Base-by-base conservation (phyloP, 2,329 filamentous ascomycete species). In the Cercospora beticola region DNA sequence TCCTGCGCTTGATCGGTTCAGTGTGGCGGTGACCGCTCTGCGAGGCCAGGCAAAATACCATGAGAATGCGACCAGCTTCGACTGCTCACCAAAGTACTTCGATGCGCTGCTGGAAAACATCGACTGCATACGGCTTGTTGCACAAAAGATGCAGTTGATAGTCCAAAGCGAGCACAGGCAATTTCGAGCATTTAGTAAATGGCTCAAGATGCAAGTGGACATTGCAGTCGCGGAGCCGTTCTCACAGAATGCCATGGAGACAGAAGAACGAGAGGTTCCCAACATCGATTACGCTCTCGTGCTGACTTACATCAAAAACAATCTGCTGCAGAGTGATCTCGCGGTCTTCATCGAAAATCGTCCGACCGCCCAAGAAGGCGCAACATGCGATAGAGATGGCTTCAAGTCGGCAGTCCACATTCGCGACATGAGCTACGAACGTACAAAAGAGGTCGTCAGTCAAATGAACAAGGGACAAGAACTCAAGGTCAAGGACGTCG, bases 141-240 rank as follows among this genome's bases (percentile, higher is more conserved):
- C 88, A 0, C 89, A 97, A 76, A 91, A 89, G 64, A 86, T 94
- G 1, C 82, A 97, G 14, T 83, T 89, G 5, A 84, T 89, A 65
- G 86, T 90, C 30, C 89, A 91, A 76, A 88, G 91, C 65, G 94
- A 98, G 79, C 86, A 94, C 16, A 86, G 89, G 28, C 86, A 93
- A 61, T 98, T 97, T 75, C 79, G 83, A 2, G 86, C 88, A 5
- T 98, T 97, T 77, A 94, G 92, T 0, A 84, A 86, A 64, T 98
- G 94, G 94, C 83, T 98, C 62, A 88, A 90, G 36, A 87, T 93
- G 74, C 89, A 94, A 75, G 94, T 97, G 68, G 92, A 96, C 71
- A 87, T 90, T 14, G 86, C 94, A 57, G 87, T 88, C 5, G 88
- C 90, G 76, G 81, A 91, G 73, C 82, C 88, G 0, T 83, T 85